Conservation (phyloP, 768 basidiomycete genomes). For the Rhodotorula diobovata region DNA sequence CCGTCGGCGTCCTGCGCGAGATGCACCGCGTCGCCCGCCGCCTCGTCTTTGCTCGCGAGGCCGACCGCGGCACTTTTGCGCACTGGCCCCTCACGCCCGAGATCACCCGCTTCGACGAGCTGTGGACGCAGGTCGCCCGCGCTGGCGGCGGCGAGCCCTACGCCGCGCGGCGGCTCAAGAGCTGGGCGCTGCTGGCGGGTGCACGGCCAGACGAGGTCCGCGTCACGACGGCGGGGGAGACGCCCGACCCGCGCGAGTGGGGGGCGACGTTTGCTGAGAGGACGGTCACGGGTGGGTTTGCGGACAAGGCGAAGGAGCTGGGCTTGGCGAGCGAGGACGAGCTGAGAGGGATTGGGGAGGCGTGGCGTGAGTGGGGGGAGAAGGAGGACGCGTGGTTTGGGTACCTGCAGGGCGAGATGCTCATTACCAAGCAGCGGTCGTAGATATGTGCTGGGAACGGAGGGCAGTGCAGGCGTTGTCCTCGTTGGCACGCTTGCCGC, state of each 20-base stretch:
- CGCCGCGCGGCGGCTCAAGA: constrained; percentile 49
- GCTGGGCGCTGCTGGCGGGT: constrained; percentile 51
- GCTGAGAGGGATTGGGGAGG: constrained; percentile 39
- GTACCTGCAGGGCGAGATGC: constrained; percentile 46
- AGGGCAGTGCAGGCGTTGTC: too few relatives aligned
- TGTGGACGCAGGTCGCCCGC: constrained; percentile 42
- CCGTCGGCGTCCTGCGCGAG: constrained; percentile 51
- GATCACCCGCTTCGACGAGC: constrained; percentile 9
- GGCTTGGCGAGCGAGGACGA: constrained; percentile 43
- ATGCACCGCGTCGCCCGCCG: constrained; percentile 54
- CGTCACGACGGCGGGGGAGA: constrained; percentile 48
- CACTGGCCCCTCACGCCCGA: constrained; percentile 48
- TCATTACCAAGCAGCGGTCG: neutral
- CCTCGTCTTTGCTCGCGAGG: constrained; percentile 53
- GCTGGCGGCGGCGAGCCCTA: constrained; percentile 50
- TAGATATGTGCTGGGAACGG: too few relatives aligned
- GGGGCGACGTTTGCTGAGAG: constrained; percentile 51
- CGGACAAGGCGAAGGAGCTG: constrained; percentile 45
- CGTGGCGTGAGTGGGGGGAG: constrained; percentile 46
- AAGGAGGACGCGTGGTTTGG: constrained; percentile 49
- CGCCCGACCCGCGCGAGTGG: constrained; percentile 50
- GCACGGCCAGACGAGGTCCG: constrained; percentile 44
- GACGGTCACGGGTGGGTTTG: constrained; percentile 47
- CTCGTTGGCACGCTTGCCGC: too few relatives aligned
- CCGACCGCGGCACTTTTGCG: constrained; percentile 47